A percentile compares a stretch with the other conserved stretches of the same genome.
These are phyloP conservation scores for Fusarium concolor DNA, from an alignment of 2,329 filamentous ascomycete genomes.

Conservation along the genomic window DNA sequence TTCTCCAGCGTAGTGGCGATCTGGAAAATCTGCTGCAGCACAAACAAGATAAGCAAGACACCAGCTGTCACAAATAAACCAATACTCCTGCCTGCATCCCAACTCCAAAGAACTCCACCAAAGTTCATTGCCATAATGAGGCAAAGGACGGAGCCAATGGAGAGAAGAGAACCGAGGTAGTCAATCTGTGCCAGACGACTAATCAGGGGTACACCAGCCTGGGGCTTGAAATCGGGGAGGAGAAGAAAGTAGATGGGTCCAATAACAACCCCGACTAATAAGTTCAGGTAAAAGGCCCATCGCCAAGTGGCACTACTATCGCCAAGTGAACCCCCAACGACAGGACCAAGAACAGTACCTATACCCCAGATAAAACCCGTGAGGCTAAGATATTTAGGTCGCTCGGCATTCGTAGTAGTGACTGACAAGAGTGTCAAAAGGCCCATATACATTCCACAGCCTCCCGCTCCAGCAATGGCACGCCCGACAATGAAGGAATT, in stretches of 20 bases:
- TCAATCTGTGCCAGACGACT: constrained; percentile 47
- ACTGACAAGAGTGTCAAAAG: constrained; percentile 29
- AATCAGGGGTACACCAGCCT: neutral
- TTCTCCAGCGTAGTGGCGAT: constrained; percentile 29
- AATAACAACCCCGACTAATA: constrained; percentile 16
- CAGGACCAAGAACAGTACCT: constrained; percentile 56
- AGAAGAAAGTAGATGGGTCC: constrained; percentile 23
- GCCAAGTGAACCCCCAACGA: constrained; percentile 22
- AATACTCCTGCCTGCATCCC: constrained; percentile 58
- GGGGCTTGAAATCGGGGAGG: constrained; percentile 19
- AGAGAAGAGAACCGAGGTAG: constrained; percentile 57
- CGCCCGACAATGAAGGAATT: constrained; percentile 58
- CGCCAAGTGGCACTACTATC: constrained; percentile 37
- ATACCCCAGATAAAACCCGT: constrained; percentile 52
- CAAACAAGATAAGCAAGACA: constrained; percentile 54
- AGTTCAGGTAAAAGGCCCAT: constrained; percentile 43
- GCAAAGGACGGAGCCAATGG: constrained; percentile 53
- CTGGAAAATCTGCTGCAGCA: constrained; percentile 55
- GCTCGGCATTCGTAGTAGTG: constrained; percentile 22
- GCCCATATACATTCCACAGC: constrained; percentile 48
- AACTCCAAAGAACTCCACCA: constrained; percentile 60
- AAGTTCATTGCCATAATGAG: constrained; percentile 62
- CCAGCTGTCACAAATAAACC: constrained; percentile 57
- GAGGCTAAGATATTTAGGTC: constrained; percentile 36
- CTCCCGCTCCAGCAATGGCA: constrained; percentile 56